Base-by-base conservation (phyloP, 257 asterid genomes). In the Primulina eburnea region DNA sequence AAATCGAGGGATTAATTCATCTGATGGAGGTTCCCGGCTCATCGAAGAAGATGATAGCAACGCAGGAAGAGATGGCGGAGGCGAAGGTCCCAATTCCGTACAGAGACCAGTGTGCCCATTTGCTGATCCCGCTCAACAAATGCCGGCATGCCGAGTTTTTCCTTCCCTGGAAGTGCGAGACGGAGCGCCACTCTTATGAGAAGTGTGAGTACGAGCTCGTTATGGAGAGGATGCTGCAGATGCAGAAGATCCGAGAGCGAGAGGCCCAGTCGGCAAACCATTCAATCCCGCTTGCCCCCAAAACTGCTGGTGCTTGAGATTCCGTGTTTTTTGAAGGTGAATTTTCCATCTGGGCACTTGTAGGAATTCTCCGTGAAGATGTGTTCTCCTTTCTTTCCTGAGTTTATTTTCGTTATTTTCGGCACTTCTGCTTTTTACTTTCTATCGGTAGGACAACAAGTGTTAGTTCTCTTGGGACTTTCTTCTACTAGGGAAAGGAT, bases 141-240 rank as follows among this genome's bases (percentile, higher is more conserved):
- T 92, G 98, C 84, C 89, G 96, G 21, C 95, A 85, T 71, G 78
- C 98, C 61, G 98, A 89, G 83, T 62, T 86, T 68, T 92, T 74
- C 74, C 86, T 90, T n/a, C 98, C 98, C 0, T 92, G 98, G 97
- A 92, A 92, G 84, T 90, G 97, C 75, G 96, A 79, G 75, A 38
- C 77, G 9, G 96, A 90, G 75, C 93, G 97, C 75, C 97, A 89
- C 73, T 5, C 85, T 32, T 93, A 93, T 17, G 96, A 93, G 75
- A 93, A 93, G 82, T 93, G 98, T 71, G 96, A 69, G 64, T 93
- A 93, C 87, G 98, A 90, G 80, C 97, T 93, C 71, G 94, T 93
- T 17, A 93, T 93, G 98, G 97, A 93, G 68, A 86, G 97, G 72
- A 90, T 93, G 98, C 95, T 93, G 12, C 96, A 90, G 85, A 88